Evolutionary conservation across 2,329 filamentous ascomycete species (phyloP), one percentile per base, ranked within the genome.

Genomic region (Cordyceps fumosorosea): DNA sequence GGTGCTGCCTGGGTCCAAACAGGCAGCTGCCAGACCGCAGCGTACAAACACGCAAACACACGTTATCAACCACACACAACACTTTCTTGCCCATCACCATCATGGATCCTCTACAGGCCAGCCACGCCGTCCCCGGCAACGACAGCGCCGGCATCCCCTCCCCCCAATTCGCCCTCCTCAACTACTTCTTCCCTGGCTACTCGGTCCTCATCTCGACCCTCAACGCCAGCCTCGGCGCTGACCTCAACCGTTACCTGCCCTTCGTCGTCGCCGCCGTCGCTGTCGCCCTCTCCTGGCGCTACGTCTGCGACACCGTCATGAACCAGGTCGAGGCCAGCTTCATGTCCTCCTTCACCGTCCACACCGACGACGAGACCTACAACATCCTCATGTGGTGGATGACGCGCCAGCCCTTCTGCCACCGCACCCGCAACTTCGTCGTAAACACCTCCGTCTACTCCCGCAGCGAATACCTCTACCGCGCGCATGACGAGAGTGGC

Each of bases 361-460:
- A 85, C 51, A 80, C 84, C 32, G 86, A 90, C 62, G 88, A 91
- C 67, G 88, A 90, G 70, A 84, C 89, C 62, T 90, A 89, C 76
- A 87, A 87, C 69, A 88, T 89, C 68, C 69, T 90, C 47, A 89
- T 90, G 85, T 80, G 79, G 29, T 90, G 88, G 88, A 80, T 90
- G 2, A 80, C 86, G 2, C 74, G 77, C 40, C 87, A 90, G 71
- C 72, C 75, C 3, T 89, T 89, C 66, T 79, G 85, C 22, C 79
- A 82, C 64, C 75, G 76, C 5, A 83, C 86, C 0, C 83, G 84
- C 16, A 80, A 80, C 51, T 88, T 89, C 65, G 79, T 89, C 12
- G 88, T 84, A 47, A 87, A 87, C 68, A 87, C 85, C 6, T 83
- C 82, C 67, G 69, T 86, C 42, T 83, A 79, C 67, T 84, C 79